Conservation (phyloP, 1,139 yeast species). For the Candida sp. region DNA sequence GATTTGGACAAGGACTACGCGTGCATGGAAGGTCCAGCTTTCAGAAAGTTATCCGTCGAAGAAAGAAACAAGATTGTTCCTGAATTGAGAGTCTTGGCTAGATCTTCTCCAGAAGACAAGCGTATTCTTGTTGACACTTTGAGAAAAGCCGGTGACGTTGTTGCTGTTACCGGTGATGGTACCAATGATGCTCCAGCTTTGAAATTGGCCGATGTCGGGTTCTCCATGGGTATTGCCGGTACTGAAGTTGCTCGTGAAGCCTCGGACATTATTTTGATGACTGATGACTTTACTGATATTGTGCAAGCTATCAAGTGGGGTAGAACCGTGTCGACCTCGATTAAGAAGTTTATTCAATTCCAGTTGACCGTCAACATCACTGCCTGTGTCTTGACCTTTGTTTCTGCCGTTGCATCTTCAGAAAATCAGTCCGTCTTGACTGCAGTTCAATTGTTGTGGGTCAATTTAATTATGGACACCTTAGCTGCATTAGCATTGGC, state of each 20-base stretch:
- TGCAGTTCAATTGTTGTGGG: conserved; percentile 98
- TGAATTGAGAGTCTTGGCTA: conserved; percentile 79
- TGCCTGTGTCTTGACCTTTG: conserved; percentile 92
- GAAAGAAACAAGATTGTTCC: conserved; percentile 71
- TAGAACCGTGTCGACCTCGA: conserved; percentile 93
- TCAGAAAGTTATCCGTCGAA: conserved; percentile 65
- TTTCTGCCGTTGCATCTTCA: conserved; percentile 79
- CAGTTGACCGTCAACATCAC: conserved; percentile 96
- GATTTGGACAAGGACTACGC: conserved; percentile 56
- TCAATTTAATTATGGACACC: conserved; percentile 97
- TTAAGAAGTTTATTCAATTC: conserved; percentile 94
- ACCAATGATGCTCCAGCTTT: conserved; percentile 97
- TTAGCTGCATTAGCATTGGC: conserved; percentile 98
- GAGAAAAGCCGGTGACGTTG: conserved; percentile 84
- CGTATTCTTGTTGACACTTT: conserved; percentile 84
- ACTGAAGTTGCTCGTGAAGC: conserved; percentile 97
- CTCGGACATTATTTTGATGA: conserved; percentile 92
- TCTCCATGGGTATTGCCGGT: conserved; percentile 94
- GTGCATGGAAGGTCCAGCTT: conserved; percentile 93
- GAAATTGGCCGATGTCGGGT: conserved; percentile 90
- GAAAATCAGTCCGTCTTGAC: conserved; percentile 88
- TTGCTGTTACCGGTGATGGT: conserved; percentile 99
- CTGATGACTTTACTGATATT: conserved; percentile 93
- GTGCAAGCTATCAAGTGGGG: conserved; percentile 99
- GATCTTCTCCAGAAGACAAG: conserved; percentile 97